Evolutionary conservation across 768 basidiomycete genomes (phyloP).

Genomic region (Tulasnella sp.): DNA sequence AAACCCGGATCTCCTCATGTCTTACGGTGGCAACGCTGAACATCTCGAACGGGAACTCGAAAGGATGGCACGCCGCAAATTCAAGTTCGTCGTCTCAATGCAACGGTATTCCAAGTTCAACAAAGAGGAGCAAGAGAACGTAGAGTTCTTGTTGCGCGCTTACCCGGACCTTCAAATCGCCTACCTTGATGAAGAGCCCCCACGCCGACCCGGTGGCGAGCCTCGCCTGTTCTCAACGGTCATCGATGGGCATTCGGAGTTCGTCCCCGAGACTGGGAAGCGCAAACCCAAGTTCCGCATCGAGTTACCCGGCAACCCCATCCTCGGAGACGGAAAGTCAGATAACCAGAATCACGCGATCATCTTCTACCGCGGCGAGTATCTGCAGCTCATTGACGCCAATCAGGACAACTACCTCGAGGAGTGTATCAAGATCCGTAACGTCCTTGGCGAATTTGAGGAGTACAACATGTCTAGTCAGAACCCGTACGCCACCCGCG

Average conservation of each 20-base stretch:
- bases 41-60: conserved; percentile 92
- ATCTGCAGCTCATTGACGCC: conserved; percentile 96
- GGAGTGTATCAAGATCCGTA: conserved; percentile 98
- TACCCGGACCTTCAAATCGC: conserved; percentile 98
- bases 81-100: conserved; percentile 99
- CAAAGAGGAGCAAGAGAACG: conserved; percentile 98
- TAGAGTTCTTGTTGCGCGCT: conserved; percentile 90
- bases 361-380: conserved; percentile 98
- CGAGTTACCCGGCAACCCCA: conserved; percentile 96
- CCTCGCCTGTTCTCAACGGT: conserved; percentile 89
- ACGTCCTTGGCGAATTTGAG: conserved; percentile 95
- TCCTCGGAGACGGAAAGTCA: conserved; percentile 96
- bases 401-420: conserved; percentile 99
- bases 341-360: conserved; percentile 99
- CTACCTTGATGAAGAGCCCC: conserved; percentile 91
- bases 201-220: conserved; percentile 89
- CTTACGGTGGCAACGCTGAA: conserved; percentile 95
- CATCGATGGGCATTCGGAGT: conserved; percentile 96
- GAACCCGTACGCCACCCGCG: conserved; percentile 85
- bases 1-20: conserved; percentile 96
- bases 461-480: conserved; percentile 76
- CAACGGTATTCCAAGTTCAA: conserved; percentile 99
- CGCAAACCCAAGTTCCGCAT: conserved; percentile 95
- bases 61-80: conserved; percentile 94
- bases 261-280: conserved; percentile 75